These are phyloP conservation scores for Monilinia polystroma DNA, from an alignment of 2,329 filamentous ascomycete genomes.

Conservation along the genomic window DNA sequence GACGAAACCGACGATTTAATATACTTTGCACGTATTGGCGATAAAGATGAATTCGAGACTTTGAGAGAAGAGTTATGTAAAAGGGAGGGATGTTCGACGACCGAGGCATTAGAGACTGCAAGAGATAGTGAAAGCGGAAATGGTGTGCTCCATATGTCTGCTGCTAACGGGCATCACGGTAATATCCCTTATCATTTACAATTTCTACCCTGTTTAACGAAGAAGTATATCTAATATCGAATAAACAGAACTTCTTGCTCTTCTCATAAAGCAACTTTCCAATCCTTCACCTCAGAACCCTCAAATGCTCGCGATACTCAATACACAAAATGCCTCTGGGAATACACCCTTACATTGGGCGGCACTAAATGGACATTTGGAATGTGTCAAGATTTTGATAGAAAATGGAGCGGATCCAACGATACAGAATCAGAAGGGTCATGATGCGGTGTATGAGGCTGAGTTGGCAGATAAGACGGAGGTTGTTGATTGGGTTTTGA, in stretches of 20 bases:
- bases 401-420: slow-evolving; percentile 74
- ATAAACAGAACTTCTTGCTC: slow-evolving; percentile 37
- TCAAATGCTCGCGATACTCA: slow-evolving; percentile 52
- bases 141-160: slow-evolving; percentile 82
- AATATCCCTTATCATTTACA: slow-evolving; percentile 35
- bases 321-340: slow-evolving; percentile 73
- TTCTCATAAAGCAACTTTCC: slow-evolving; percentile 45
- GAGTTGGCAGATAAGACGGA: slow-evolving; percentile 67
- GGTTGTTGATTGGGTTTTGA: slow-evolving; percentile 56
- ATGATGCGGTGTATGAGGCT: slow-evolving; percentile 74
- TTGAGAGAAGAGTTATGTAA: slow-evolving; percentile 59
- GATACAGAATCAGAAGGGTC: slow-evolving; percentile 78
- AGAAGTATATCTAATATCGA: background rate
- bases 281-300: slow-evolving; percentile 36
- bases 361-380: slow-evolving; percentile 81
- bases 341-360: slow-evolving; percentile 97
- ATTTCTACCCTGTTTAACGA: too few species aligned
- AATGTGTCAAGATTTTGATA: slow-evolving; percentile 74
- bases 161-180: slow-evolving; percentile 86
- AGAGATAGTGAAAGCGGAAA: slow-evolving; percentile 76
- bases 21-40: slow-evolving; percentile 79
- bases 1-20: slow-evolving; percentile 91
- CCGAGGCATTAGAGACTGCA: slow-evolving; percentile 67
- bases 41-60: slow-evolving; percentile 64
- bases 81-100: slow-evolving; percentile 57